Evolutionary conservation across 306 rosid species (phyloP).

Genomic region (Medicago arabica): DNA sequence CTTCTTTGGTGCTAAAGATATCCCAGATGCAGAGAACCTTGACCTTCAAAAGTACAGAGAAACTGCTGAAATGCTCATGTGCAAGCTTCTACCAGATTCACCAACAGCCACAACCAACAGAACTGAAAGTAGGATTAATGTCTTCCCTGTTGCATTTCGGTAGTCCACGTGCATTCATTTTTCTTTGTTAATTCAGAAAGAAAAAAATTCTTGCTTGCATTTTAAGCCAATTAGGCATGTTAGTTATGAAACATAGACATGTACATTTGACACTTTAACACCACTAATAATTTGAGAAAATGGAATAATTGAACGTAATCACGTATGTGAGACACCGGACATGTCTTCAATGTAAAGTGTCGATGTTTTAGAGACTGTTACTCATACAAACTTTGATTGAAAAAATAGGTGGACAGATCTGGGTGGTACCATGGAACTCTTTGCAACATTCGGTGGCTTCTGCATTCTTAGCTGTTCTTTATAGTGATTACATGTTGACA

Average conservation of each 20-base stretch:
- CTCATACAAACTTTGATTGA: constrained; percentile 16
- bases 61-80: constrained; percentile 62
- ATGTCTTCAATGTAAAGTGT: not conserved
- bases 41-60: constrained; percentile 73
- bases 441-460: constrained; percentile 69
- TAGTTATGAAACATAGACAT: not conserved
- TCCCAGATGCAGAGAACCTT: constrained; percentile 54
- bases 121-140: constrained; percentile 56
- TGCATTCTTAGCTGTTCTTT: constrained; percentile 70
- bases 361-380: not conserved
- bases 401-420: constrained; percentile 64
- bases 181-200: constrained; percentile 2
- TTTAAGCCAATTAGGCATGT: not conserved
- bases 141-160: constrained; percentile 30
- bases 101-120: constrained; percentile 65
- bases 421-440: constrained; percentile 63
- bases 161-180: not conserved
- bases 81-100: constrained; percentile 71
- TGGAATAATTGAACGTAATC: too few relatives aligned
- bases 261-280: not conserved
- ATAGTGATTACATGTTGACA: constrained; percentile 71
- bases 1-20: constrained; percentile 54
- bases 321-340: too few relatives aligned
- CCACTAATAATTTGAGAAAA: too few relatives aligned
- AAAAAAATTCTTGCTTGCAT: not conserved